Evolutionary conservation across 768 basidiomycete species (phyloP), one percentile per base, ranked within the genome.

Genomic region (Suillus plorans): DNA sequence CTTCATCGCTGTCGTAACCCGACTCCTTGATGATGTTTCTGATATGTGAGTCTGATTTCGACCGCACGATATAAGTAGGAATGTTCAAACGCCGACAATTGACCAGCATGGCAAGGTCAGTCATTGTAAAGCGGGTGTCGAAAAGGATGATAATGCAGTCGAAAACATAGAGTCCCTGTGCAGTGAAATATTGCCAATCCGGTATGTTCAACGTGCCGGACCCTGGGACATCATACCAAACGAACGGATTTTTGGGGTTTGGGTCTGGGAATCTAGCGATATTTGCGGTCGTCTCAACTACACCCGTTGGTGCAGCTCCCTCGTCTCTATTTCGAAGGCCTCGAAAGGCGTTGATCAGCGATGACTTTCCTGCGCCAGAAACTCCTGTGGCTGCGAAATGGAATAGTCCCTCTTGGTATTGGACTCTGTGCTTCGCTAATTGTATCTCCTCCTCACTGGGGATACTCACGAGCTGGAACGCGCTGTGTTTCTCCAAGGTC

Each of bases 141-240:
- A 68, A 70, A 39, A 68, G 61, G 37, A 70, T 45, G 22, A 70
- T 64, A 8, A 70, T 60, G 59, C 63, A 66, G 61, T 70, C 69
- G 42, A 68, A 70, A 53, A 68, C 65, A 25, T 64, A 68, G 16
- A 76, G 69, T 9, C 73, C 73, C 45, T 74, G 70, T 18, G 68
- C 57, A 36, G 73, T 73, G 68, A 76, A 75, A 64, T 76, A 76
- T 37, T 70, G 64, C 71, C 70, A 74, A 47, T 70, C 71, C 28
- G 70, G 68, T 25, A 69, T 66, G 37, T 62, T 64, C 22, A 70
- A 60, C 5, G 75, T 76, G 13, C 72, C 72, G 12, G 74, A 71
- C 31, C 75, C 75, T 3, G 75, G 75, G 45, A 76, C 62, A 50
- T 76, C 74, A 53, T 71, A 76, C 75, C 74, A 75, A 41, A 71